phyloP scores from a whole-genome alignment of 805 yeast genomes.

The Candida tammaniensis region DNA sequence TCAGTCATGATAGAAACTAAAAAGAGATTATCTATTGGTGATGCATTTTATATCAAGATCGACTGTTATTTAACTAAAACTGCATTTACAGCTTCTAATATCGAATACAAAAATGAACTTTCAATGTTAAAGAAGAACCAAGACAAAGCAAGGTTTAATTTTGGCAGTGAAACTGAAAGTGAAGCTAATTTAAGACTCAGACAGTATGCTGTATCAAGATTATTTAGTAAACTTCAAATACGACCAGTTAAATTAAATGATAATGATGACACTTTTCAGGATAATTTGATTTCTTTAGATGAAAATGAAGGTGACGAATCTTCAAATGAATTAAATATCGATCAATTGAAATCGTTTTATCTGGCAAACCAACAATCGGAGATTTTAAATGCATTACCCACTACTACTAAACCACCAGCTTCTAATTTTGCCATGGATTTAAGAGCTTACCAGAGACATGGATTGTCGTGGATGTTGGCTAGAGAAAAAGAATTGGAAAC shows the following conservation, averaged over 20 bases:
- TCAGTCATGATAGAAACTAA: slow-evolving; percentile 58
- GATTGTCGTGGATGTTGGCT: slow-evolving; percentile 85
- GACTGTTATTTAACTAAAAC: slow-evolving; percentile 56
- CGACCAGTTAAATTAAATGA: slow-evolving; percentile 15
- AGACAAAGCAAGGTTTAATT: slow-evolving; percentile 19
- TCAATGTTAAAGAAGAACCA: slow-evolving; percentile 11
- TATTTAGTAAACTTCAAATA: slow-evolving; percentile 53
- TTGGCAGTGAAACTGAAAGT: slow-evolving; percentile 46
- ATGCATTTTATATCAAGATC: slow-evolving; percentile 65
- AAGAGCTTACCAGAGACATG: slow-evolving; percentile 79
- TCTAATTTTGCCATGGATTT: slow-evolving; percentile 54
- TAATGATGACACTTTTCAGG: slow-evolving; percentile 16
- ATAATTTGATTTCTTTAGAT: slow-evolving; percentile 2
- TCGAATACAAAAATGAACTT: slow-evolving; percentile 10
- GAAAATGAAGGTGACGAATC: slow-evolving; percentile 31
- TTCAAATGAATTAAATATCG: slow-evolving; percentile 49
- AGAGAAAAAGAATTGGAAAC: slow-evolving; percentile 63
- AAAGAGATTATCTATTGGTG: slow-evolving; percentile 64
- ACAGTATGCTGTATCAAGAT: slow-evolving; percentile 51
- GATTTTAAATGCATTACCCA: slow-evolving; percentile 56
- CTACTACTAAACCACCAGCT: slow-evolving; percentile 50
- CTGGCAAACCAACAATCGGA: slow-evolving; percentile 65
- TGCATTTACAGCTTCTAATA: slow-evolving; percentile 26
- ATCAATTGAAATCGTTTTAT: slow-evolving; percentile 76
- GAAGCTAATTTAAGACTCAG: slow-evolving; percentile 52